Conservation (phyloP, 108 stramenopile genomes). For the Skeletonema marinoi region DNA sequence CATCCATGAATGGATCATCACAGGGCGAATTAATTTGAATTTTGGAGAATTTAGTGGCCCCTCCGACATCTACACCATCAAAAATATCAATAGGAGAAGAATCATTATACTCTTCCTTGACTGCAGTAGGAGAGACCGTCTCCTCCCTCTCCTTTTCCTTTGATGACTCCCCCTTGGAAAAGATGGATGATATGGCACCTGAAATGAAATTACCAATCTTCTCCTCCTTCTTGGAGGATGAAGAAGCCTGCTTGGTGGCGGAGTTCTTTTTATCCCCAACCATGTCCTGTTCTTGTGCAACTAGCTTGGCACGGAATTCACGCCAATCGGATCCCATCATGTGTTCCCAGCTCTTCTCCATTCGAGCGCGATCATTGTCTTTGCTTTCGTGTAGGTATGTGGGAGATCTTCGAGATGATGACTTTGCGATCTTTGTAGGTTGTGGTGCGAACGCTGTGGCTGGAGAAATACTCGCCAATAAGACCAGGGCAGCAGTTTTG, state of each 20-base stretch:
- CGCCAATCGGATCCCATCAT: constrained; percentile 88
- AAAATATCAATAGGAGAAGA: constrained; percentile 48
- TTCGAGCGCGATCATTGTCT: constrained; percentile 78
- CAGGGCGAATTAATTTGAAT: constrained; percentile 25
- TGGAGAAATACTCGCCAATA: neutral
- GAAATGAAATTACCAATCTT: constrained; percentile 70
- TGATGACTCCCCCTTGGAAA: constrained; percentile 38
- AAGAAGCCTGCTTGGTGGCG: constrained; percentile 3
- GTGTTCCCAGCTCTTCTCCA: constrained; percentile 78
- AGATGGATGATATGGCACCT: constrained; percentile 78
- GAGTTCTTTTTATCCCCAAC: constrained; percentile 4
- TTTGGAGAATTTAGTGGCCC: constrained; percentile 42
- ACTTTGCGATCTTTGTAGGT: neutral
- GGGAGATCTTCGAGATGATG: neutral
- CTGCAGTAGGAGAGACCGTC: constrained; percentile 15
- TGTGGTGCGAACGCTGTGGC: constrained; percentile 5
- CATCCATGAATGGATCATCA: constrained; percentile 78
- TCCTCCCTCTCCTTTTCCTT: constrained; percentile 22
- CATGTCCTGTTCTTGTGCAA: constrained; percentile 68
- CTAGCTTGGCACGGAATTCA: constrained; percentile 82
- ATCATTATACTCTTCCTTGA: constrained; percentile 5
- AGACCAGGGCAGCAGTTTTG: constrained; percentile 4
- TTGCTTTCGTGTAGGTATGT: constrained; percentile 31
- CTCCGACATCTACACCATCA: constrained; percentile 67
- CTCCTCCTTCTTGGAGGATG: constrained; percentile 21